phyloP scores from a whole-genome alignment of 495 filamentous ascomycete genomes.

The Penicillium robsamsonii region DNA sequence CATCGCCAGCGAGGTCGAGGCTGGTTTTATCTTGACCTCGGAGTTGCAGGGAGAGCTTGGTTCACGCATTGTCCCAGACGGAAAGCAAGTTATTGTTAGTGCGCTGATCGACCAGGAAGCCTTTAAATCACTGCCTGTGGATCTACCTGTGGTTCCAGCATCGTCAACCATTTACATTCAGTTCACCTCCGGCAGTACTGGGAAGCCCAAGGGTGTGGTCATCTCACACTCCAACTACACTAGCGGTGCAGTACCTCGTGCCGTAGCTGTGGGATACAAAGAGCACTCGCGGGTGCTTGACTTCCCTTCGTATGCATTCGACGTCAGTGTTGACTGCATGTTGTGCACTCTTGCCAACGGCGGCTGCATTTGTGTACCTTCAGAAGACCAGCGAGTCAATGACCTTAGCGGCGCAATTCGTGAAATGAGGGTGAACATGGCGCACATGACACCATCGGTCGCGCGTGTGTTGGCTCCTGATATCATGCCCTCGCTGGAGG shows the following conservation, averaged over 20 bases:
- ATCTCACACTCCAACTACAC: constrained; percentile 36
- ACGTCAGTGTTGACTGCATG: constrained; percentile 54
- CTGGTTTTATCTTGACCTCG: constrained; percentile 19
- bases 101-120: background rate
- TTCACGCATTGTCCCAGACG: constrained; percentile 1
- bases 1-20: constrained; percentile 21
- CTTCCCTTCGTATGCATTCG: constrained; percentile 59
- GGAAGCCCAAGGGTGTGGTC: constrained; percentile 43
- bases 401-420: constrained; percentile 26
- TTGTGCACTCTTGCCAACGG: constrained; percentile 48
- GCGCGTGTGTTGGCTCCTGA: constrained; percentile 20
- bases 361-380: constrained; percentile 40
- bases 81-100: constrained; percentile 3
- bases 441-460: constrained; percentile 28
- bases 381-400: constrained; percentile 29
- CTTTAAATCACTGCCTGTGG: background rate
- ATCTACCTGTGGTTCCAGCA: constrained; percentile 7
- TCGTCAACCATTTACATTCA: constrained; percentile 15
- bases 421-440: constrained; percentile 20
- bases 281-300: constrained; percentile 48
- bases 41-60: background rate
- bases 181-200: constrained; percentile 44
- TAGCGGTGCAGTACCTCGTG: constrained; percentile 12
- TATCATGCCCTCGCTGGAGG: constrained; percentile 21
- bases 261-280: background rate